Percentiles rank a stretch among this genome's conserved stretches.
Conservation (phyloP, 768 basidiomycete genomes). For the Tylopilus vinaceipallidus region DNA sequence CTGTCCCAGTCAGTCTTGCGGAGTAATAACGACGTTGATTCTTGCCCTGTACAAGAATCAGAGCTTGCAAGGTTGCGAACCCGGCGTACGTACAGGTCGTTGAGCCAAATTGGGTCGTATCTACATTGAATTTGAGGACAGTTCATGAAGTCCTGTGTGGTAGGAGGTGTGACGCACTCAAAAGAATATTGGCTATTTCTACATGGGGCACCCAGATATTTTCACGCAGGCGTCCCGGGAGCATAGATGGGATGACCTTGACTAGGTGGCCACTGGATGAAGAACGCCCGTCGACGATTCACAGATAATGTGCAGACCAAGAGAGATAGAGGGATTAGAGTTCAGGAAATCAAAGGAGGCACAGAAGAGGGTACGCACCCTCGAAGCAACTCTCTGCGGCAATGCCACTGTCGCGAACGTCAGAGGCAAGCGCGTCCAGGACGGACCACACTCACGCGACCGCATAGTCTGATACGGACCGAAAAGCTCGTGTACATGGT, state of each 20-base stretch:
- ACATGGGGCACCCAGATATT: slow-evolving; percentile 22
- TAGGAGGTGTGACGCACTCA: slow-evolving; percentile 17
- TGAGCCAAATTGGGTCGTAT: fast-evolving
- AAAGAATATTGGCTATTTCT: slow-evolving; percentile 20
- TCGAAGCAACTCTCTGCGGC: slow-evolving; percentile 12
- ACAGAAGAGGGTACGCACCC: slow-evolving; percentile 14
- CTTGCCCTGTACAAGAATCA: slow-evolving; percentile 20
- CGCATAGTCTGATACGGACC: slow-evolving; percentile 46
- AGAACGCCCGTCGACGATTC: too few relatives aligned
- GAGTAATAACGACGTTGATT: background rate
- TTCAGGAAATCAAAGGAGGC: background rate
- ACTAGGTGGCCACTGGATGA: slow-evolving; percentile 14
- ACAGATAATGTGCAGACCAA: too few relatives aligned
- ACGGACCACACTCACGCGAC: slow-evolving; percentile 28
- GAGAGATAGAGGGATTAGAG: too few relatives aligned
- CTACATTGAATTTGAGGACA: too few relatives aligned
- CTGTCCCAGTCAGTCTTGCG: slow-evolving; percentile 21
- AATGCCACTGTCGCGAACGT: slow-evolving; percentile 18
- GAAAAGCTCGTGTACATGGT: slow-evolving; percentile 48
- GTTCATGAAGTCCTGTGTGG: too few relatives aligned
- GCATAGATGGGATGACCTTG: background rate
- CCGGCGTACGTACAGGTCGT: slow-evolving; percentile 18
- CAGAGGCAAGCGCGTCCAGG: background rate
- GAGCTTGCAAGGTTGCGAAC: background rate
- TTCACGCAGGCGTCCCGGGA: background rate